Conservation (phyloP, 306 rosid genomes). For the Herpetospermum pedunculosum region DNA sequence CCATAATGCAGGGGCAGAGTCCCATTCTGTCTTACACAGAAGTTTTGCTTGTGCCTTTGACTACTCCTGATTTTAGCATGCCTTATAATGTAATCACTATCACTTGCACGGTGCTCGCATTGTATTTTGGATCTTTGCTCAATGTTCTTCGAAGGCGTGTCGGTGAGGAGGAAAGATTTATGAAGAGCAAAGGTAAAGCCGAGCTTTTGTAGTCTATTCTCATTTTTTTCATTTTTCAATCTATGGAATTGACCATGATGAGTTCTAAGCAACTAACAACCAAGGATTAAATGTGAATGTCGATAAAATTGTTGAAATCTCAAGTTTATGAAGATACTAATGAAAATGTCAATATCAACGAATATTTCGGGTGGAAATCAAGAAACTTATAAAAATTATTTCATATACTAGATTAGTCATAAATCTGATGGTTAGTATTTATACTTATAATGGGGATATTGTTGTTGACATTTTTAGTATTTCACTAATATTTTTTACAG, state of each 20-base stretch:
- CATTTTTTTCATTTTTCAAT: not conserved
- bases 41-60: conserved; percentile 81
- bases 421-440: not conserved
- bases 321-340: not conserved
- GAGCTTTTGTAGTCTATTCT: not conserved
- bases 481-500: not conserved
- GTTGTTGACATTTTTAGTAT: not conserved
- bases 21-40: conserved; percentile 69
- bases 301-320: not conserved
- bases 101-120: conserved; percentile 79
- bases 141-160: conserved; percentile 78
- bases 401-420: not conserved
- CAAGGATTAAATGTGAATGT: not conserved
- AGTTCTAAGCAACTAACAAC: not conserved
- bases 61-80: conserved; percentile 98
- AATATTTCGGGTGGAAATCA: not conserved
- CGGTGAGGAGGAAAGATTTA: conserved; percentile 67
- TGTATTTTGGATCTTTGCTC: conserved; percentile 81
- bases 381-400: not conserved
- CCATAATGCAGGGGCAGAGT: conserved; percentile 45
- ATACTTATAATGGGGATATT: not conserved
- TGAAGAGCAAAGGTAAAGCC: conserved; percentile 50
- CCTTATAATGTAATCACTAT: conserved; percentile 93
- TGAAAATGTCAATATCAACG: not conserved
- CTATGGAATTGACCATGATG: not conserved